Evolutionary conservation across 192 early-diverging fungal genomes (phyloP).

Genomic region (Diversispora eburnea): DNA sequence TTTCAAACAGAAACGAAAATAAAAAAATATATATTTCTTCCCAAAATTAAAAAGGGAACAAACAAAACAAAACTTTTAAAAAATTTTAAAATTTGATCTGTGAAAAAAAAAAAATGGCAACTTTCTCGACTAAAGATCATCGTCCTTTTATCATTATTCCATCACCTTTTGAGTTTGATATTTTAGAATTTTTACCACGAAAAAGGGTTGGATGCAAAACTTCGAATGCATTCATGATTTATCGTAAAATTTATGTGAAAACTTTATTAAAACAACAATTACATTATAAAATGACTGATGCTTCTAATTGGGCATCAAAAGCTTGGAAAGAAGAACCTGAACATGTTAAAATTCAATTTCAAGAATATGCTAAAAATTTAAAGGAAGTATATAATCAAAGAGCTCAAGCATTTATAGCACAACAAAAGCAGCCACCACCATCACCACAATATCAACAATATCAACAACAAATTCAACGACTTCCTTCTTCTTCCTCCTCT

Average conservation of each 20-base stretch:
- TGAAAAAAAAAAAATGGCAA: no score
- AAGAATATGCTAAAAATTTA: conserved; percentile 1
- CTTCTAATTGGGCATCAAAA: conserved; percentile 4
- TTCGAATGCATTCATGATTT: conserved; percentile 20
- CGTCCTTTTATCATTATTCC: neutral
- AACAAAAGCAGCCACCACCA: neutral
- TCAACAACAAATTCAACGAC: no score
- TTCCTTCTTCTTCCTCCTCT: no score
- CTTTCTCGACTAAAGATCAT: neutral
- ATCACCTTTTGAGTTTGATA: neutral
- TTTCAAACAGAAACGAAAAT: no score
- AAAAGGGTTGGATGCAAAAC: conserved; percentile 3
- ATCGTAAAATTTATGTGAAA: conserved; percentile 14
- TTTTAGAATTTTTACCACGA: neutral
- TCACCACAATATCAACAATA: no score
- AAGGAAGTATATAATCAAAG: neutral
- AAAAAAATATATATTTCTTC: no score
- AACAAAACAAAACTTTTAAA: no score
- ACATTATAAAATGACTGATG: conserved; percentile 12
- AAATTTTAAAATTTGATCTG: no score
- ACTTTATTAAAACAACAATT: neutral
- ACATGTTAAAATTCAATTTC: neutral
- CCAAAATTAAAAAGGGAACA: no score
- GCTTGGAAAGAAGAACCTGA: neutral
- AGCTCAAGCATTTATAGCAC: neutral